Evolutionary conservation across 2,329 filamentous ascomycete genomes (phyloP), one percentile per base, ranked within the genome.

Genomic region (Fusarium nurragi): DNA sequence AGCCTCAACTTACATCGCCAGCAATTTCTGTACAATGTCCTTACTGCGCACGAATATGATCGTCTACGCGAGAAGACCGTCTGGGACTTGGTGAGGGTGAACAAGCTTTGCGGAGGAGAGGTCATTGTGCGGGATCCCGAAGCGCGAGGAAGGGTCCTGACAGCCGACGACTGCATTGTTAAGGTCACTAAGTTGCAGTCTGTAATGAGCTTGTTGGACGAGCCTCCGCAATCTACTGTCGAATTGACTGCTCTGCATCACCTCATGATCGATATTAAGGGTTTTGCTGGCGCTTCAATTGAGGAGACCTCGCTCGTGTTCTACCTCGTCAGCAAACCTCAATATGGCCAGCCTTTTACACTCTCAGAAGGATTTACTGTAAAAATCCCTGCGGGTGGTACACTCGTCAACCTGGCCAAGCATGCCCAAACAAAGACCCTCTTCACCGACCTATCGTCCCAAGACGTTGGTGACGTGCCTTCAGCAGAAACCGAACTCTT

Each of bases 81-180:
- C 1, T 99, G 96, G 95, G 93, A 97, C 72, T 81, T 99, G 46
- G 94, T 98, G 4, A 88, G 86, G 39, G 94, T 94, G 40, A 99
- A 99, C 79, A 98, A 97, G 79, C 86, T 98, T 72, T 90, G 97
- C 52, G 93, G 89, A 61, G 93, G 93, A 47, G 94, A 98, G 74
- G 91, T 99, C 44, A 97, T 99, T 75, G 95, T 99, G 58, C 89
- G 95, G 26, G 95, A 96, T 77, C 93, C 95, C 3, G 85, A 84
- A 19, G 89, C 94, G 74, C 86, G 90, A 26, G 95, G 95, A 10
- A 88, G 94, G 41, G 88, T 98, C 25, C 79, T 99, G 71, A 97
- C 94, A 0, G 93, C 92, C 13, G 91, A 97, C 50, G 95, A 99
- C 77, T 97, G 94, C 1, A 92, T 95, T 5, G 91, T 98, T 25